These are phyloP conservation scores for Hypholoma sublateritium DNA, from an alignment of 768 basidiomycete species.

Conservation along the genomic window DNA sequence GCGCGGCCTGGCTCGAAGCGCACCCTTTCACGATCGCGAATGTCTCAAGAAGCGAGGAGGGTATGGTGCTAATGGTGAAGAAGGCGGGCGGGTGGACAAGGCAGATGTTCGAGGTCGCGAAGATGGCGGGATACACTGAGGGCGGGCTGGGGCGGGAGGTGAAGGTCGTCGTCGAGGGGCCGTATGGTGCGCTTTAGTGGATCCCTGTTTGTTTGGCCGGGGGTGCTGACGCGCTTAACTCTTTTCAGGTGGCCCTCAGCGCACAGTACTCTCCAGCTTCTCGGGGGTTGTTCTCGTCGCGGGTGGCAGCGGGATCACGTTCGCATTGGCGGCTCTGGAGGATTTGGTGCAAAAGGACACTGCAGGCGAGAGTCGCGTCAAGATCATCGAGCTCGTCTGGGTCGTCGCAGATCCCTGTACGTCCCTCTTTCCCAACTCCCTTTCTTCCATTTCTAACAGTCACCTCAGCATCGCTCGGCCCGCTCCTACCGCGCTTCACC, in stretches of 20 bases:
- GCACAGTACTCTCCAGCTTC: constrained; percentile 61
- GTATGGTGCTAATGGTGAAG: constrained; percentile 68
- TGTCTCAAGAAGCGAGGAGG: constrained; percentile 48
- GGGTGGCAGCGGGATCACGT: constrained; percentile 80
- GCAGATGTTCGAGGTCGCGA: constrained; percentile 51
- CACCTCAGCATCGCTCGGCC: constrained; percentile 38
- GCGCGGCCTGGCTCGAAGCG: constrained; percentile 54
- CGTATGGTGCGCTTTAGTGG: constrained; percentile 46
- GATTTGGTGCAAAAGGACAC: constrained; percentile 61
- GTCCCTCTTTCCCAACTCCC: background rate
- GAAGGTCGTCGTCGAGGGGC: constrained; percentile 62
- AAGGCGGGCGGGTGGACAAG: constrained; percentile 65
- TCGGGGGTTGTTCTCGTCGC: constrained; percentile 67
- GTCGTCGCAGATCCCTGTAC: constrained; percentile 45
- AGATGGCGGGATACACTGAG: constrained; percentile 32
- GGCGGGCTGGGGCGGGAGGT: constrained; percentile 37
- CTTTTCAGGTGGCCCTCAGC: constrained; percentile 51
- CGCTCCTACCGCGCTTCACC: constrained; percentile 45
- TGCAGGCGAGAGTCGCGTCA: constrained; percentile 48
- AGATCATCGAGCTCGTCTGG: constrained; percentile 71
- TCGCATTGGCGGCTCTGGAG: constrained; percentile 58
- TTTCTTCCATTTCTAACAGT: background rate
- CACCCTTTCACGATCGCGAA: constrained; percentile 87
- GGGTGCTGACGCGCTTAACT: constrained; percentile 9
- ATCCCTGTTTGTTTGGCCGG: background rate